Conservation (phyloP, 495 filamentous ascomycete genomes). For the Hypoxylon lenormandii region DNA sequence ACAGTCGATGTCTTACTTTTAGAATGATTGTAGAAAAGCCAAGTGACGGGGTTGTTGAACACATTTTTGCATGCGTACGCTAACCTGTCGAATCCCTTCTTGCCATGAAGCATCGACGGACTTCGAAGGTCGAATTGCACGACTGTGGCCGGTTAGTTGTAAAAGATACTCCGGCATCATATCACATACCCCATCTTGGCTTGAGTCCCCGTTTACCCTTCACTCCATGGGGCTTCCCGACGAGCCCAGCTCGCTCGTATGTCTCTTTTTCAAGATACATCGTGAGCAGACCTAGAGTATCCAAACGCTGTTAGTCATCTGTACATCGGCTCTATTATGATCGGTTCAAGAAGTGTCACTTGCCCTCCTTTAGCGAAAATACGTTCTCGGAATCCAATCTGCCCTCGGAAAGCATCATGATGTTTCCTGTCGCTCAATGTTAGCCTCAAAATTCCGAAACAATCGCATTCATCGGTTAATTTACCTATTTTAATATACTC, state of each 20-base stretch:
- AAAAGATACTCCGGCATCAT: not conserved
- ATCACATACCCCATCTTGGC: constrained; percentile 62
- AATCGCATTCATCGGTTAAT: not conserved
- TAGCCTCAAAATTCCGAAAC: not conserved
- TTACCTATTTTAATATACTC: constrained; percentile 87
- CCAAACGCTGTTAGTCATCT: constrained; percentile 14
- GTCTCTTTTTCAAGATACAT: constrained; percentile 84
- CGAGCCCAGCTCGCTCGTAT: constrained; percentile 86
- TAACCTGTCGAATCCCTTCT: constrained; percentile 88
- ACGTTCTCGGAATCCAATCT: constrained; percentile 81
- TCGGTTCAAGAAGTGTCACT: not conserved
- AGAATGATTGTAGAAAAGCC: constrained; percentile 81
- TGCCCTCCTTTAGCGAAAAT: constrained; percentile 79
- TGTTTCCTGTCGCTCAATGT: constrained; percentile 70
- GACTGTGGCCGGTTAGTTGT: constrained; percentile 61
- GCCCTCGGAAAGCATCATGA: constrained; percentile 92
- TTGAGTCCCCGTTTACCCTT: constrained; percentile 67
- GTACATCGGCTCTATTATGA: not conserved
- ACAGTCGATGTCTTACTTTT: constrained; percentile 48
- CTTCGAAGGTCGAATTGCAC: constrained; percentile 83
- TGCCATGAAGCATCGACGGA: constrained; percentile 87
- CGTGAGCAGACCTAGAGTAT: constrained; percentile 70
- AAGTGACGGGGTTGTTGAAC: constrained; percentile 75
- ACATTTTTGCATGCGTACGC: constrained; percentile 87
- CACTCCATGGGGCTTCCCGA: constrained; percentile 74